These are phyloP conservation scores for Yamadazyma ubonensis DNA, from an alignment of 805 yeast genomes.

Conservation along the genomic window DNA sequence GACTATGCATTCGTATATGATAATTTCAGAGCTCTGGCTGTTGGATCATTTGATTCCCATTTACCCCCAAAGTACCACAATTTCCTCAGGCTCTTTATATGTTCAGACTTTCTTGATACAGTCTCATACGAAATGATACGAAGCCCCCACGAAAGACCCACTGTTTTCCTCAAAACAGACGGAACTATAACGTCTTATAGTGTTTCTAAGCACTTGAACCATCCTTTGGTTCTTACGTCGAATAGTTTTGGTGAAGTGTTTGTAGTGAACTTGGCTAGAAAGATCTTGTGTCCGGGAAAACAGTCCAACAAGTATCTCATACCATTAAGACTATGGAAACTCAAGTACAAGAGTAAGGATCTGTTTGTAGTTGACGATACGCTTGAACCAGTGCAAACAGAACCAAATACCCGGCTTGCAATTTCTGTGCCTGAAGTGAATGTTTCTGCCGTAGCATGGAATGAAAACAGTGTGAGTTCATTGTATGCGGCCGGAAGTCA, in stretches of 20 bases:
- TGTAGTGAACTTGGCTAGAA: conserved; percentile 38
- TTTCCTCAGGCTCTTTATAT: conserved; percentile 25
- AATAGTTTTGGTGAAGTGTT: conserved; percentile 36
- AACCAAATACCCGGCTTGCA: conserved; percentile 20
- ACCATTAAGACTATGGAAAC: conserved; percentile 41
- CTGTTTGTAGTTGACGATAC: conserved; percentile 24
- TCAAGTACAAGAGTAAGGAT: conserved; percentile 11
- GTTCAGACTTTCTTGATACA: conserved; percentile 29
- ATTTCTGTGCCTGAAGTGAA: conserved; percentile 51
- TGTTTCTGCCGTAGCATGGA: conserved; percentile 58
- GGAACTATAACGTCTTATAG: conserved; percentile 28
- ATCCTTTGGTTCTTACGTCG: conserved; percentile 37
- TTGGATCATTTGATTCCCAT: conserved; percentile 24
- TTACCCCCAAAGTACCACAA: conserved; percentile 31
- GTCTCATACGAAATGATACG: conserved; percentile 29
- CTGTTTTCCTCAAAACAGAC: conserved; percentile 30
- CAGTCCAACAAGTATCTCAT: conserved; percentile 36
- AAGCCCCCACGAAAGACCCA: conserved; percentile 35
- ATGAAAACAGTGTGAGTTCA: conserved; percentile 46
- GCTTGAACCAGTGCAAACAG: conserved; percentile 30
- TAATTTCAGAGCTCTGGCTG: conserved; percentile 26
- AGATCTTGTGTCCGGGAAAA: conserved; percentile 34
- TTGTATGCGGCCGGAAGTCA: conserved; percentile 54
- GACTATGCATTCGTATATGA: conserved; percentile 24
- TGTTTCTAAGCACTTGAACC: conserved; percentile 32